Conservation (phyloP, 192 early-diverging fungal genomes). For the Entomortierella parvispora region DNA sequence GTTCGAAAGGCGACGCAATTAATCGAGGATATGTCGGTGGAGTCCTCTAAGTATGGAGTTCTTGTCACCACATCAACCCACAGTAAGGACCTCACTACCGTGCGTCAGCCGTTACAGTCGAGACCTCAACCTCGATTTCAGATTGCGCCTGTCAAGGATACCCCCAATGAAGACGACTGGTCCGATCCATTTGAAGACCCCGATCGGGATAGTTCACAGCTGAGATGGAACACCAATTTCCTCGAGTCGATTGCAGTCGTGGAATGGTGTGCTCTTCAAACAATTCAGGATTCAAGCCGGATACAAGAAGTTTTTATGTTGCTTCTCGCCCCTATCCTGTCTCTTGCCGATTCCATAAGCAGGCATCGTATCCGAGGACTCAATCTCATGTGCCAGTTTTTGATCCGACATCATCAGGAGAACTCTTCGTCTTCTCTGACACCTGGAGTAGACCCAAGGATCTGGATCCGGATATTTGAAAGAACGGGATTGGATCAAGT, state of each 20-base stretch:
- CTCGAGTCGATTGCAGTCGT: conserved; percentile 23
- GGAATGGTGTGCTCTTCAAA: conserved; percentile 44
- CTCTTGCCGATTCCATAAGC: conserved; percentile 21
- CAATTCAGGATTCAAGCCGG: conserved; percentile 27
- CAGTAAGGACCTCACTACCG: neutral
- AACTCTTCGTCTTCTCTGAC: neutral
- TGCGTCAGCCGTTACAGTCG: neutral
- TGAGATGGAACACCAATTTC: conserved; percentile 26
- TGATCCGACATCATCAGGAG: conserved; percentile 15
- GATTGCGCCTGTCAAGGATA: conserved; percentile 32
- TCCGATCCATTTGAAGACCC: neutral
- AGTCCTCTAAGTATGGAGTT: neutral
- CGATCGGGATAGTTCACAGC: neutral
- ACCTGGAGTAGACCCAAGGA: conserved; percentile 16
- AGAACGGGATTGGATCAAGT: conserved; percentile 44
- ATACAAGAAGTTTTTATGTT: conserved; percentile 42
- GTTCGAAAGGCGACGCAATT: neutral
- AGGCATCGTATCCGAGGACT: conserved; percentile 25
- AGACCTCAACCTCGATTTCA: conserved; percentile 1
- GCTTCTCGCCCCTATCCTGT: conserved; percentile 26
- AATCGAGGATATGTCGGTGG: neutral
- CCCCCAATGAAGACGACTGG: conserved; percentile 38
- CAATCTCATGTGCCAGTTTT: conserved; percentile 23
- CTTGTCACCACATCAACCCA: neutral
- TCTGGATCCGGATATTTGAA: conserved; percentile 49